phyloP scores from a whole-genome alignment of 2,329 filamentous ascomycete species.

The Xylaria sp. region DNA sequence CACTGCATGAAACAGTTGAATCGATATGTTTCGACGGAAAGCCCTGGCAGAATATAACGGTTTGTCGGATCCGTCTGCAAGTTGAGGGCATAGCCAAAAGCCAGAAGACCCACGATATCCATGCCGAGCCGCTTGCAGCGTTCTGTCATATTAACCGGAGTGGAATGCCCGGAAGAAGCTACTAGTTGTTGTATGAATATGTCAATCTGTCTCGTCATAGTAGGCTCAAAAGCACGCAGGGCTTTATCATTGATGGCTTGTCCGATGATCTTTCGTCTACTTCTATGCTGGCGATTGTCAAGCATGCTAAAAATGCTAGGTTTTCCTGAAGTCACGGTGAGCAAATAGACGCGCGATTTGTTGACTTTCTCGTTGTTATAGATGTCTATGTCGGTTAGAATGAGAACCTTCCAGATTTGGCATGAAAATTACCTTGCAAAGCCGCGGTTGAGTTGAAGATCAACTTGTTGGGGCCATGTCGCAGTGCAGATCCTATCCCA shows the following conservation, averaged over 20 bases:
- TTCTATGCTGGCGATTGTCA: slow-evolving; percentile 26
- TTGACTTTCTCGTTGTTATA: slow-evolving; percentile 31
- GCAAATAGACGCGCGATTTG: slow-evolving; percentile 31
- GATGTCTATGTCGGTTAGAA: slow-evolving; percentile 23
- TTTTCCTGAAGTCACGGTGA: slow-evolving; percentile 3
- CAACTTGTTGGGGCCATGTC: slow-evolving; percentile 29
- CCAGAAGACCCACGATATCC: slow-evolving; percentile 36
- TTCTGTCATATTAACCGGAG: slow-evolving; percentile 34
- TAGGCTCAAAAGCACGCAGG: slow-evolving; percentile 41
- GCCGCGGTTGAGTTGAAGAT: slow-evolving; percentile 29
- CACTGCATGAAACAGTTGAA: slow-evolving; percentile 38
- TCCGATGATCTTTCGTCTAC: slow-evolving; percentile 24
- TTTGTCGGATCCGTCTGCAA: slow-evolving; percentile 33
- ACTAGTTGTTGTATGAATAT: slow-evolving; percentile 28
- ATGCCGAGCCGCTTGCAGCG: slow-evolving; percentile 26
- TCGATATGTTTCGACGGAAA: slow-evolving; percentile 25
- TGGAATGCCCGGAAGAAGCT: background rate
- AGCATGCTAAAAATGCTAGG: slow-evolving; percentile 30
- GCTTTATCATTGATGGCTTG: slow-evolving; percentile 33
- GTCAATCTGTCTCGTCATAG: slow-evolving; percentile 37
- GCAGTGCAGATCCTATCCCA: slow-evolving; percentile 25
- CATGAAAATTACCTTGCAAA: slow-evolving; percentile 21
- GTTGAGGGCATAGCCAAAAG: slow-evolving; percentile 38
- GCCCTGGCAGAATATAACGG: slow-evolving; percentile 24
- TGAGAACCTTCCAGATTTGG: background rate